Evolutionary conservation across 148 eudicot species (phyloP), one percentile per base, ranked within the genome.

Genomic region (Arctostaphylos glauca): DNA sequence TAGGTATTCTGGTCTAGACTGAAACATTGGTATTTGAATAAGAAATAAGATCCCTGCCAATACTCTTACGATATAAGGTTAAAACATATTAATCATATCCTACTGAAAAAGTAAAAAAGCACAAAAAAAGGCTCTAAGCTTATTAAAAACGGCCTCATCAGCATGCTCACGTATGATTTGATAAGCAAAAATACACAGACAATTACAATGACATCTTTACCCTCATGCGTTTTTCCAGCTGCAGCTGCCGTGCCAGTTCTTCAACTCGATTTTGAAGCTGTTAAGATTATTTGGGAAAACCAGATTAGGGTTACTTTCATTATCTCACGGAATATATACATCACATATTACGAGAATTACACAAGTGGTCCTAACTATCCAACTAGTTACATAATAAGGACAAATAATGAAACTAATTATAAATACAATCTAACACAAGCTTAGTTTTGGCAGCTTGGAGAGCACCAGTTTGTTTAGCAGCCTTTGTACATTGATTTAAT

Each of bases 201-300:
- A 15, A 77, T 16, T 31, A 25, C 21, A 48, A 14, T 14, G 74
- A 80, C 23, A 66, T 79, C 78, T 86, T 87, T 88, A 96, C 99
- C 90, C 94, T 89, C 86, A 82, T 85, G 84, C 92, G 91, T 86
- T 93, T 91, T 93, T 96, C 99, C 58, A 85, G 87, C 87, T 92
- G 88, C 81, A 94, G 84, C 77, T 84, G 89, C 88, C 83, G 83
- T 52, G 89, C 89, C 74, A 94, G 79, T 78, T 96, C 95, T 84
- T 94, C 91, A 84, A 93, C 97, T 91, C 93, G 81, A 85, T 94
- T 94, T 88, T 94, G n/a, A n/a, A n/a, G n/a, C n/a, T n/a, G n/a
- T n/a, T n/a, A n/a, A n/a, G n/a, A n/a, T n/a, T n/a, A n/a, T n/a
- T n/a, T n/a, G n/a, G n/a, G n/a, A n/a, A n/a, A n/a, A n/a, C n/a